Conservation (phyloP, 257 asterid species). For the Salvia hispanica region DNA sequence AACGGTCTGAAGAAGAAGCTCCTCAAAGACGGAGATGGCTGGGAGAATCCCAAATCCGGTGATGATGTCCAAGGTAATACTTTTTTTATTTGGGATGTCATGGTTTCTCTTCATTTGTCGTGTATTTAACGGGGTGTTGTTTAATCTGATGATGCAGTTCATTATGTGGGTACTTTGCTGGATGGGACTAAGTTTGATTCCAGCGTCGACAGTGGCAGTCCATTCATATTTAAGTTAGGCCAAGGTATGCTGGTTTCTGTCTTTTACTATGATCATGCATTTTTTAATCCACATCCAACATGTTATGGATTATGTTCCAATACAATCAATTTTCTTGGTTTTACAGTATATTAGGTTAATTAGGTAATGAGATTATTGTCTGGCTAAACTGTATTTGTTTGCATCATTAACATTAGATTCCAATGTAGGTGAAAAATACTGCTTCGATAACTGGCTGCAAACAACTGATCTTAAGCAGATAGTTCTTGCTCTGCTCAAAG, state of each 20-base stretch:
- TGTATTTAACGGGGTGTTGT: conserved; percentile 20
- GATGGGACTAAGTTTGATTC: conserved; percentile 64
- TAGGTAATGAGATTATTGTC: no score
- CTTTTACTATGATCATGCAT: neutral
- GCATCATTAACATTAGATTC: neutral
- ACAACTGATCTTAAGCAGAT: neutral
- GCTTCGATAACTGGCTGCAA: neutral
- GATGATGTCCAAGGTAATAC: conserved; percentile 58
- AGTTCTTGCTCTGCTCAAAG: neutral
- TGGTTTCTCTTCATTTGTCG: no score
- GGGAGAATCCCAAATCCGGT: conserved; percentile 45
- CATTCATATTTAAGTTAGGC: conserved; percentile 52
- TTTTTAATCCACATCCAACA: neutral
- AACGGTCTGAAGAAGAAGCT: conserved; percentile 48
- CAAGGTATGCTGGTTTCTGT: conserved; percentile 37
- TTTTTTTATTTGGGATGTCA: no score
- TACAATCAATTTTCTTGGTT: neutral
- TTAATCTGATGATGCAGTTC: conserved; percentile 49
- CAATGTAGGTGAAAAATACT: neutral
- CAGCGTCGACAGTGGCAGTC: conserved; percentile 47
- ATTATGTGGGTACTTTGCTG: conserved; percentile 57
- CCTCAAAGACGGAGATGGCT: conserved; percentile 49
- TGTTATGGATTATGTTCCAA: neutral
- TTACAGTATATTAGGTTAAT: neutral
- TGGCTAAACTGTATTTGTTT: neutral